Conservation (phyloP, 2,329 filamentous ascomycete species). For the Fusarium ramigenum region DNA sequence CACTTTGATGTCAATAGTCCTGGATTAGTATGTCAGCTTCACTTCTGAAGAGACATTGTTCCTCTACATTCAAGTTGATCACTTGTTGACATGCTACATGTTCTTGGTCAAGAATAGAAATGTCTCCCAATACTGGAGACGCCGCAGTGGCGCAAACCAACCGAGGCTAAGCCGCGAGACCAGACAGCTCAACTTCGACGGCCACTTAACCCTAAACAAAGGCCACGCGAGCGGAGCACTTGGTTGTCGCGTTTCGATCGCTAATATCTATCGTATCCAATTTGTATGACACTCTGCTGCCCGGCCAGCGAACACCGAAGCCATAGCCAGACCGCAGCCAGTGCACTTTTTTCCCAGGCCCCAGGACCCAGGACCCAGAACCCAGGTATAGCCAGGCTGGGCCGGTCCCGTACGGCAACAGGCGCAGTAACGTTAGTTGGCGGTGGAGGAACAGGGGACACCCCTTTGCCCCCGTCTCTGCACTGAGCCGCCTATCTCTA, state of each 20-base stretch:
- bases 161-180: conserved; percentile 23
- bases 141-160: conserved; percentile 21
- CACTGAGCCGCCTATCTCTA: conserved; percentile 21
- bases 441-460: conserved; percentile 30
- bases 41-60: background rate
- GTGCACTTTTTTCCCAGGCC: conserved; percentile 10
- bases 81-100: background rate
- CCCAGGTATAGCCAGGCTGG: background rate
- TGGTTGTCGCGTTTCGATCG: conserved; percentile 31
- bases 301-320: conserved; percentile 22
- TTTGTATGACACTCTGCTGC: conserved; percentile 25
- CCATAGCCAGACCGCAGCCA: conserved; percentile 28
- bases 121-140: background rate
- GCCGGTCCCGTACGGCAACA: conserved; percentile 3
- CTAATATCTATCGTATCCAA: conserved; percentile 7
- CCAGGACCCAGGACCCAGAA: background rate
- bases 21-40: background rate
- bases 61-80: background rate
- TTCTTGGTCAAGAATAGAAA: conserved; percentile 18
- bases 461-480: conserved; percentile 10
- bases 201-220: conserved; percentile 27
- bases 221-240: conserved; percentile 32
- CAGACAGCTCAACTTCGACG: background rate
- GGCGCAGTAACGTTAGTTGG: conserved; percentile 28
- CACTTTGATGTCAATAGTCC: background rate